Evolutionary conservation across 495 filamentous ascomycete genomes (phyloP).

Genomic region (Xylaria scruposa): DNA sequence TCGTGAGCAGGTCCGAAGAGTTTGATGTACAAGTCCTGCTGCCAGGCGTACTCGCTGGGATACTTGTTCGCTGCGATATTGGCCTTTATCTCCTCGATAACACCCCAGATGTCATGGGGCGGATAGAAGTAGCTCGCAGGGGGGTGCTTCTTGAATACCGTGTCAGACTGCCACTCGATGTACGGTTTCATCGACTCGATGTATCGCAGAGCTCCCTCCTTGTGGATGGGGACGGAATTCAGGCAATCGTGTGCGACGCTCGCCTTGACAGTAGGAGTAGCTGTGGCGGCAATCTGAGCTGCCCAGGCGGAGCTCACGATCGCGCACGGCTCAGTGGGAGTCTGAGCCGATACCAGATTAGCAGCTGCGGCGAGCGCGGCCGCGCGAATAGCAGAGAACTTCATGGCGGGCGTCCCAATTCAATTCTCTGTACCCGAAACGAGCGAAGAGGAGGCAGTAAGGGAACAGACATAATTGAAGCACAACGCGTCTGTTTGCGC

Average conservation of each 20-base stretch:
- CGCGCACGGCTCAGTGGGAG: constrained; percentile 46
- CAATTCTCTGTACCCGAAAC: constrained; percentile 9
- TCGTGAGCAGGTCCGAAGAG: constrained; percentile 52
- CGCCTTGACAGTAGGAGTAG: constrained; percentile 47
- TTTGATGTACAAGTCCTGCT: constrained; percentile 45
- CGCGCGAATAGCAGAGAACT: constrained; percentile 26
- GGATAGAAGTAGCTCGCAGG: constrained; percentile 52
- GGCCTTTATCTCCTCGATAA: constrained; percentile 43
- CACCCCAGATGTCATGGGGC: constrained; percentile 52
- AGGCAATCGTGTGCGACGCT: constrained; percentile 52
- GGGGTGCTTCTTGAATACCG: constrained; percentile 49
- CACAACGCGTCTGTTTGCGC: background rate
- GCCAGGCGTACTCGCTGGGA: constrained; percentile 50
- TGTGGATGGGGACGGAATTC: constrained; percentile 52
- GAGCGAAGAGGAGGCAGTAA: constrained; percentile 13
- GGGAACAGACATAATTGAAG: constrained; percentile 5
- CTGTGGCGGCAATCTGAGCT: constrained; percentile 39
- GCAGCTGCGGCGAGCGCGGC: constrained; percentile 26
- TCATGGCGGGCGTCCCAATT: constrained; percentile 16
- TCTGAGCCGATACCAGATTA: constrained; percentile 20
- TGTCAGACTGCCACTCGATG: constrained; percentile 54
- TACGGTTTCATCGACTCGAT: constrained; percentile 51
- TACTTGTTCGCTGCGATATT: constrained; percentile 48
- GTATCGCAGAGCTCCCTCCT: constrained; percentile 47
- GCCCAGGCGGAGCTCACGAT: constrained; percentile 51